Evolutionary conservation across 2,329 filamentous ascomycete genomes (phyloP), one percentile per base, ranked within the genome.

Genomic region (Hymenoscyphus infarciens): DNA sequence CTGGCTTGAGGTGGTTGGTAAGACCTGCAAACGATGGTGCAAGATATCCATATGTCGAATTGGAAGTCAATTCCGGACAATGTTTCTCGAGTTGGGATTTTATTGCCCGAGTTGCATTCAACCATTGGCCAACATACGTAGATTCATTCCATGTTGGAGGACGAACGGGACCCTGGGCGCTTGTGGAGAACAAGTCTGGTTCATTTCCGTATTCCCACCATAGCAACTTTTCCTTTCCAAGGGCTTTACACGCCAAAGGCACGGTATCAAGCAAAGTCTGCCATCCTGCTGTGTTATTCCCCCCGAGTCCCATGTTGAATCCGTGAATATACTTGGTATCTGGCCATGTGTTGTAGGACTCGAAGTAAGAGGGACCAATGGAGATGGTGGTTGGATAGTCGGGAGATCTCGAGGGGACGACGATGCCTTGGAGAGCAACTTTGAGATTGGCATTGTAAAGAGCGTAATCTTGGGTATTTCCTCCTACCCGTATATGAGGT

Each of bases 391-490:
- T 84, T 1, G 86, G 85, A 66, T 87, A 88, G 72, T 88, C 85
- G 0, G 73, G 64, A 0, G 84, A 85, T 25, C 79, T 77, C 0
- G 73, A 71, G 0, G 77, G 76, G 61, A 85, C 77, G 59, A 82
- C 75, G 1, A 79, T 83, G 33, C 84, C 84, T 57, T 84, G 78
- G 10, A 82, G 75, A 5, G 81, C 82, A 6, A 76, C 75, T 1
- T 77, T 71, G 5, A 86, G 79, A 3, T 78, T 79, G 1, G 79
- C 74, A 66, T 87, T 80, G 73, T 84, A 88, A 42, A 88, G 76
- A 5, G 84, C 83, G 66, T 83, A 86, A 74, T 88, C 85, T 73
- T 88, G 86, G 0, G 86, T 87, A 68, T 87, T 88, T n/a, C 86
- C 86, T 3, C 86, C 85, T 1, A 88, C 84, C 16, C 86, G 78